Percentiles rank a stretch among this genome's conserved stretches.
Evolutionary conservation across 352 stramenopile species (phyloP).

Genomic region (Globisporangium echinulatum): DNA sequence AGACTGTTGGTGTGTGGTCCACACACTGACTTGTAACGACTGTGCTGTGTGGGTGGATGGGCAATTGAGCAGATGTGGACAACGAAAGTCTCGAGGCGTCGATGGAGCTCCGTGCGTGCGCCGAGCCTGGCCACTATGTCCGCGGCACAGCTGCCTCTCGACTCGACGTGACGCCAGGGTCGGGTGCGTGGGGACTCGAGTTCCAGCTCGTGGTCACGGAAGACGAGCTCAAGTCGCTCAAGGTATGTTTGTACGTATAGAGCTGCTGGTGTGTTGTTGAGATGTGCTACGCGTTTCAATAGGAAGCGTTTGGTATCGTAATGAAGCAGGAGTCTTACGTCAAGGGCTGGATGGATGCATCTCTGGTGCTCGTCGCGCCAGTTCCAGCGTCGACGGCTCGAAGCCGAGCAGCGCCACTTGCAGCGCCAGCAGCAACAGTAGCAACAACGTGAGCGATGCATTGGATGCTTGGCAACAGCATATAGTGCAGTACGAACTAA

Average conservation of each 20-base stretch:
- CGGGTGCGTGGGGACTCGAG: constrained; percentile 20
- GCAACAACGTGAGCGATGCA: too few relatives aligned
- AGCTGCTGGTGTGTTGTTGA: background rate
- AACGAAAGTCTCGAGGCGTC: constrained; percentile 32
- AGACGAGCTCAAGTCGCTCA: constrained; percentile 48
- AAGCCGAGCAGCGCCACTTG: constrained; percentile 54
- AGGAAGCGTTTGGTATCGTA: too few relatives aligned
- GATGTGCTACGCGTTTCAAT: too few relatives aligned
- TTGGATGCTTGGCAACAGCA: too few relatives aligned
- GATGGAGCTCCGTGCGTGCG: constrained; percentile 35
- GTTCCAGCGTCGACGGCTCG: constrained; percentile 45
- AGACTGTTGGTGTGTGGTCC: too few relatives aligned
- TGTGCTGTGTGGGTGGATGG: too few relatives aligned
- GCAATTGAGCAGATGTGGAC: constrained; percentile 19
- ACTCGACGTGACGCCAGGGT: background rate
- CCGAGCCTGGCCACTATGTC: constrained; percentile 46
- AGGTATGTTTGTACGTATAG: constrained; percentile 19
- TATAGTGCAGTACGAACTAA: too few relatives aligned
- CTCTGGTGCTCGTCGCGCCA: constrained; percentile 3
- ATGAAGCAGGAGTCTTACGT: too few relatives aligned
- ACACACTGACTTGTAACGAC: too few relatives aligned
- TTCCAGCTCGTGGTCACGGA: constrained; percentile 59
- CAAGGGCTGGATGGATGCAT: background rate
- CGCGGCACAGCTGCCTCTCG: constrained; percentile 15
- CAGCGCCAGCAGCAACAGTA: constrained; percentile 21